phyloP scores from a whole-genome alignment of 1,139 yeast genomes.

The Geotrichum klebahnii region DNA sequence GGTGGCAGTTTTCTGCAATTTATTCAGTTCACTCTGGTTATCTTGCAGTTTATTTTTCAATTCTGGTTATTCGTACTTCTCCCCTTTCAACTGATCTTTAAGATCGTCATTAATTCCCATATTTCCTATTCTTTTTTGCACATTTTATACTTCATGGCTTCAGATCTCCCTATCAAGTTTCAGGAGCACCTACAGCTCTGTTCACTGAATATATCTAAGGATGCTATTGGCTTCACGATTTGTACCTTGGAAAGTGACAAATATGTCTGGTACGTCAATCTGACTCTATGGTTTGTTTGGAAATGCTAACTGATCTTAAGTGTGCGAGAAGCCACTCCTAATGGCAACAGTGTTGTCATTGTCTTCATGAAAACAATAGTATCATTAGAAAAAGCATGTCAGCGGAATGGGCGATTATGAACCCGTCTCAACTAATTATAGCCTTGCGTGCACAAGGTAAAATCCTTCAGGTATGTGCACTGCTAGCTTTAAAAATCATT shows the following conservation, averaged over 20 bases:
- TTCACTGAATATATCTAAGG: constrained; percentile 74
- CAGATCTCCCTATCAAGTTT: constrained; percentile 91
- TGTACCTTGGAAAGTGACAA: constrained; percentile 91
- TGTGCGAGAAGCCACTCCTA: constrained; percentile 71
- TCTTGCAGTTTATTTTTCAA: neutral
- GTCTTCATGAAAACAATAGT: constrained; percentile 70
- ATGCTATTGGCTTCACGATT: constrained; percentile 84
- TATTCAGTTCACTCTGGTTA: neutral
- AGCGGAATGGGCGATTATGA: constrained; percentile 97
- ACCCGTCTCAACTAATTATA: constrained; percentile 81
- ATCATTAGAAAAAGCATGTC: constrained; percentile 87
- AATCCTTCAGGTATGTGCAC: constrained; percentile 57
- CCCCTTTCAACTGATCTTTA: neutral
- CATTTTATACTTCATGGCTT: constrained; percentile 12
- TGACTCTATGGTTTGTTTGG: neutral
- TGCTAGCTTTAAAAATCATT: too few relatives aligned
- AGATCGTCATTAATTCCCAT: too few relatives aligned
- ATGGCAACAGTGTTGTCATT: constrained; percentile 83
- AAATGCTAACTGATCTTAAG: constrained; percentile 39
- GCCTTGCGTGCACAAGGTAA: constrained; percentile 95
- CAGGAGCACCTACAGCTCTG: constrained; percentile 90
- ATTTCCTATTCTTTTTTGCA: neutral
- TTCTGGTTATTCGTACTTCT: neutral
- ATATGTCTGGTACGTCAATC: constrained; percentile 52
- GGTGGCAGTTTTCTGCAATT: neutral